Conservation (phyloP, 768 basidiomycete genomes). For the Russula griseocarnosa region DNA sequence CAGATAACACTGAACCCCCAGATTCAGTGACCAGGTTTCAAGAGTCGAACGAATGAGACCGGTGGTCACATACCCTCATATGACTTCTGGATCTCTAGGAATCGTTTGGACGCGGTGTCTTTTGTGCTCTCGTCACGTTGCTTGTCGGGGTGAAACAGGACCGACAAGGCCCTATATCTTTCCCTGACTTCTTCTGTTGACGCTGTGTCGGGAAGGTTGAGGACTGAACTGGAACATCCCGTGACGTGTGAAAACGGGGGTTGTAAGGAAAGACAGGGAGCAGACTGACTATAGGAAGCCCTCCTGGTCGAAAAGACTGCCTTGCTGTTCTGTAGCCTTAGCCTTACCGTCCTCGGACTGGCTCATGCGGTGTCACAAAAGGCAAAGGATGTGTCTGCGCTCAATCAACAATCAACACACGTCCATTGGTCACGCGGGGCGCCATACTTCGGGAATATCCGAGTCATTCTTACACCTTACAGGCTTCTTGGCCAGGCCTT, state of each 20-base stretch:
- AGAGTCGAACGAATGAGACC: slow-evolving; percentile 1
- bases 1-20: slow-evolving; percentile 25
- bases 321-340: slow-evolving; percentile 8
- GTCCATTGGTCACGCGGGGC: not conserved
- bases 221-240: slow-evolving; percentile 47
- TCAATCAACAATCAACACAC: not conserved
- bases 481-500: not conserved
- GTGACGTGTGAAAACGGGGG: not conserved
- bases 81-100: slow-evolving; percentile 75
- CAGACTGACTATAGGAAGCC: slow-evolving; percentile 29
- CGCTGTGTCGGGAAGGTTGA: slow-evolving; percentile 65
- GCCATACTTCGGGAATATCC: slow-evolving; percentile 20
- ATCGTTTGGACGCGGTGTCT: slow-evolving; percentile 58
- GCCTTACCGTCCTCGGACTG: slow-evolving; percentile 18
- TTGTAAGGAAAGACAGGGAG: not conserved
- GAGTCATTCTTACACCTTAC: not conserved
- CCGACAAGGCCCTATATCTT: slow-evolving; percentile 63
- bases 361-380: slow-evolving; percentile 16
- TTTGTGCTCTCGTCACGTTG: slow-evolving; percentile 56
- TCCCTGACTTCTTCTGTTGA: slow-evolving; percentile 69
- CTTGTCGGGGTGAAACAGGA: slow-evolving; percentile 84
- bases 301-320: slow-evolving; percentile 18
- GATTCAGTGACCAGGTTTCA: slow-evolving; percentile 5
- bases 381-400: not conserved
- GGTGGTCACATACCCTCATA: slow-evolving; percentile 57